These are phyloP conservation scores for Pichiaceae sp. DNA, from an alignment of 1,139 yeast genomes.

Conservation along the genomic window DNA sequence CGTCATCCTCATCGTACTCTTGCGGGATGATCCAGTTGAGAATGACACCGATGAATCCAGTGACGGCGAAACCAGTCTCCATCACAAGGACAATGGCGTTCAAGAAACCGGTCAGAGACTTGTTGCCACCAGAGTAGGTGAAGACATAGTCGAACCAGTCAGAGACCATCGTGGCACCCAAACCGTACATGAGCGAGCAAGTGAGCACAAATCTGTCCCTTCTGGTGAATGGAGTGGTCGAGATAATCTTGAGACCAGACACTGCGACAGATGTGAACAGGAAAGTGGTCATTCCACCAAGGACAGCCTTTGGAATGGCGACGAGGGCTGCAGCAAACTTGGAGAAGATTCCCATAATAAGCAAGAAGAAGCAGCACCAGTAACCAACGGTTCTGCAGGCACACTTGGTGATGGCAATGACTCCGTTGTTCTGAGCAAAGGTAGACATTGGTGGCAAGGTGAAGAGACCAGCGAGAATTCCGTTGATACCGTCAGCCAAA, in stretches of 20 bases:
- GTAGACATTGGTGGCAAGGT: slow-evolving; percentile 80
- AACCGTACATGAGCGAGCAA: slow-evolving; percentile 65
- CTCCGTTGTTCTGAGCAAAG: slow-evolving; percentile 93
- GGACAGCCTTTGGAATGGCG: slow-evolving; percentile 74
- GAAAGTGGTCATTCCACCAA: slow-evolving; percentile 92
- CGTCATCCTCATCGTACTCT: slow-evolving; percentile 53
- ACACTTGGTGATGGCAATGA: slow-evolving; percentile 81
- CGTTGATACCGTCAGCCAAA: slow-evolving; percentile 70
- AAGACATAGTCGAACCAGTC: slow-evolving; percentile 70
- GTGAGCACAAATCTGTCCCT: slow-evolving; percentile 83
- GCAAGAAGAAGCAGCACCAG: slow-evolving; percentile 78
- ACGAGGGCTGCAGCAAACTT: slow-evolving; percentile 87
- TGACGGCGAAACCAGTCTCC: slow-evolving; percentile 82
- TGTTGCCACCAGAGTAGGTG: slow-evolving; percentile 65
- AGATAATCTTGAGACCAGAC: slow-evolving; percentile 75
- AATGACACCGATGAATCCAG: slow-evolving; percentile 70
- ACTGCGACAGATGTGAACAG: slow-evolving; percentile 83
- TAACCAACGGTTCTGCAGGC: slow-evolving; percentile 82
- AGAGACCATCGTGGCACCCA: slow-evolving; percentile 71
- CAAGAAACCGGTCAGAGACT: slow-evolving; percentile 57
- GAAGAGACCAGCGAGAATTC: slow-evolving; percentile 63
- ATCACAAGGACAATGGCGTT: slow-evolving; percentile 76
- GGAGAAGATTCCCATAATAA: slow-evolving; percentile 80
- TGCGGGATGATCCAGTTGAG: slow-evolving; percentile 69
- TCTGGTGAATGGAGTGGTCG: slow-evolving; percentile 71